Evolutionary conservation across 1,139 yeast genomes (phyloP).

Genomic region (Saccharomyces hybrid): DNA sequence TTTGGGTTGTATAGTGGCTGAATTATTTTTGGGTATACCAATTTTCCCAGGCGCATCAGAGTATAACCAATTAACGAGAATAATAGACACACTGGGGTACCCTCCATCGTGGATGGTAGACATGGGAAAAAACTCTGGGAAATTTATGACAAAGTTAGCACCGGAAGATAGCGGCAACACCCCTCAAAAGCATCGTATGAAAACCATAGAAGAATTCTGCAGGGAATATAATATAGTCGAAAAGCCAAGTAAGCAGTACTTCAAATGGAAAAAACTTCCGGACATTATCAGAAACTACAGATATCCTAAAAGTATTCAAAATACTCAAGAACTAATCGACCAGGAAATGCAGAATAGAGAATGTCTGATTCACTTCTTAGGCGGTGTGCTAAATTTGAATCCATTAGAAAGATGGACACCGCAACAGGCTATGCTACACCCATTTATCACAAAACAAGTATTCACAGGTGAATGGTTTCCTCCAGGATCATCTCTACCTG

Average conservation of each 20-base stretch:
- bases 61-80: slow-evolving; percentile 79
- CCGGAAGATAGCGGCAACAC: slow-evolving; percentile 34
- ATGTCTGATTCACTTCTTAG: slow-evolving; percentile 67
- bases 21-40: slow-evolving; percentile 85
- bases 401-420: slow-evolving; percentile 97
- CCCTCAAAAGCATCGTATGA: slow-evolving; percentile 41
- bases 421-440: slow-evolving; percentile 88
- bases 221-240: slow-evolving; percentile 52
- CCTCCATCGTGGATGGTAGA: slow-evolving; percentile 98
- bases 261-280: slow-evolving; percentile 60
- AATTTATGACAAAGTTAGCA: slow-evolving; percentile 50
- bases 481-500: slow-evolving; percentile 33
- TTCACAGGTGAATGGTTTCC: slow-evolving; percentile 44
- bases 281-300: slow-evolving; percentile 75
- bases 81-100: slow-evolving; percentile 71
- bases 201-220: slow-evolving; percentile 54
- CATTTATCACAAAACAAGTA: slow-evolving; percentile 59
- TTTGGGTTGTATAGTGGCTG: slow-evolving; percentile 93
- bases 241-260: slow-evolving; percentile 78
- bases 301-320: slow-evolving; percentile 67
- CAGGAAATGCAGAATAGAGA: slow-evolving; percentile 67
- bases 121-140: slow-evolving; percentile 77
- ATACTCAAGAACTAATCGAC: slow-evolving; percentile 50
- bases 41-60: slow-evolving; percentile 94
- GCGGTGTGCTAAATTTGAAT: slow-evolving; percentile 71